phyloP scores from a whole-genome alignment of 176 grass and related monocot species.

The Typha latifolia region DNA sequence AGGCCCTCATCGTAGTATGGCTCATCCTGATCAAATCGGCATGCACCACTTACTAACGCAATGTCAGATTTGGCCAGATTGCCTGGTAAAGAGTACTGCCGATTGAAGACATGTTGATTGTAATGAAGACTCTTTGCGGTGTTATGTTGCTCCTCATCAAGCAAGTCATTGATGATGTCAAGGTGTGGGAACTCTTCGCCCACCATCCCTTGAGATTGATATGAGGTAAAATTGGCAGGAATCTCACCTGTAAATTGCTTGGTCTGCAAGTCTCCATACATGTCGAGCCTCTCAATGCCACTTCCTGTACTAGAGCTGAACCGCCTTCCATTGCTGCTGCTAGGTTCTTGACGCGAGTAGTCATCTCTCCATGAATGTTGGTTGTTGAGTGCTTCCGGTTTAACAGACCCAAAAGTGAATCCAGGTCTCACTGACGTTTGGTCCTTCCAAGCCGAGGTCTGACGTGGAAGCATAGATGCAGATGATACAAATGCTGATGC shows the following conservation, averaged over 20 bases:
- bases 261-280: conserved; percentile 31
- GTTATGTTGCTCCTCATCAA: conserved; percentile 66
- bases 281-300: conserved; percentile 47
- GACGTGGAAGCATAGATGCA: conserved; percentile 32
- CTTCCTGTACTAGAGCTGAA: conserved; percentile 28
- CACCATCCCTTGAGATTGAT: conserved; percentile 15
- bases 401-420: conserved; percentile 63
- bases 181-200: conserved; percentile 89
- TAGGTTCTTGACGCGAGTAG: background rate
- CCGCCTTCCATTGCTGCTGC: background rate
- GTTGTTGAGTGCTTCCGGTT: conserved; percentile 38
- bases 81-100: conserved; percentile 61
- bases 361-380: conserved; percentile 40
- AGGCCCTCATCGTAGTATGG: conserved; percentile 26
- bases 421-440: conserved; percentile 37
- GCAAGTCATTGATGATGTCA: conserved; percentile 95
- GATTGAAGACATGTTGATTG: conserved; percentile 35
- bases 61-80: no score
- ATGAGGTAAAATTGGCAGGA: conserved; percentile 39
- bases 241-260: conserved; percentile 35
- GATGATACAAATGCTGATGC: conserved; percentile 40
- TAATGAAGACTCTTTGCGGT: conserved; percentile 12
- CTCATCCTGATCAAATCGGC: conserved; percentile 37
- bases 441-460: conserved; percentile 31
- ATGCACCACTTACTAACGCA: conserved; percentile 24